A percentile compares a stretch with the other conserved stretches of the same genome.
phyloP scores from a whole-genome alignment of 2,329 filamentous ascomycete genomes.

The Fonsecaea multimorphosa region DNA sequence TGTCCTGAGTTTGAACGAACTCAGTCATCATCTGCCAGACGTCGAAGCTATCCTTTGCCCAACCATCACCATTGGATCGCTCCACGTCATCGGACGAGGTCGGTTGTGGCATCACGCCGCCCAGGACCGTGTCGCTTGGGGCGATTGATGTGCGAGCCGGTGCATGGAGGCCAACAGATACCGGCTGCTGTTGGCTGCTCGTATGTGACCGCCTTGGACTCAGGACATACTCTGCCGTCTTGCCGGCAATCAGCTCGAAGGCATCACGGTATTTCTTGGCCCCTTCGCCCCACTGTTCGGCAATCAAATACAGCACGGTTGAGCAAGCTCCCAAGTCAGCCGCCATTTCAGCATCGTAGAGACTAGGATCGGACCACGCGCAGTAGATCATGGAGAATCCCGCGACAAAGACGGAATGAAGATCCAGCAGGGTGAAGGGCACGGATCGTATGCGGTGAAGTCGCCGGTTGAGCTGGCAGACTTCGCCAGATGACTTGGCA shows the following conservation, averaged over 20 bases:
- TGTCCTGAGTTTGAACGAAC: slow-evolving; percentile 15
- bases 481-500: slow-evolving; percentile 20
- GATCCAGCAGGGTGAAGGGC: slow-evolving; percentile 25
- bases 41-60: slow-evolving; percentile 14
- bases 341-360: slow-evolving; percentile 25
- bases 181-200: not conserved
- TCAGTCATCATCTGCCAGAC: slow-evolving; percentile 24
- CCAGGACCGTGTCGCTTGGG: not conserved
- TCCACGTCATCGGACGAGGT: not conserved
- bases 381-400: slow-evolving; percentile 25
- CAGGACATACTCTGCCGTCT: slow-evolving; percentile 20
- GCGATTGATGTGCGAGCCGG: not conserved
- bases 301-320: slow-evolving; percentile 26
- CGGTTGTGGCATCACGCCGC: slow-evolving; percentile 3
- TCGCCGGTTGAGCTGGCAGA: slow-evolving; percentile 26
- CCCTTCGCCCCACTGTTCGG: slow-evolving; percentile 22
- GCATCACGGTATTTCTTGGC: slow-evolving; percentile 28
- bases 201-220: slow-evolving; percentile 1
- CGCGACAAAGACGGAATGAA: slow-evolving; percentile 26
- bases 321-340: slow-evolving; percentile 26
- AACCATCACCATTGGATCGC: not conserved
- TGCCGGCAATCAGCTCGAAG: slow-evolving; percentile 21
- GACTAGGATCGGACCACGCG: slow-evolving; percentile 11
- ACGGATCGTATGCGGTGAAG: slow-evolving; percentile 22
- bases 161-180: slow-evolving; percentile 1